Conservation (phyloP, 1,284 basidiomycete species). For the Filobasidium uniguttulatum region DNA sequence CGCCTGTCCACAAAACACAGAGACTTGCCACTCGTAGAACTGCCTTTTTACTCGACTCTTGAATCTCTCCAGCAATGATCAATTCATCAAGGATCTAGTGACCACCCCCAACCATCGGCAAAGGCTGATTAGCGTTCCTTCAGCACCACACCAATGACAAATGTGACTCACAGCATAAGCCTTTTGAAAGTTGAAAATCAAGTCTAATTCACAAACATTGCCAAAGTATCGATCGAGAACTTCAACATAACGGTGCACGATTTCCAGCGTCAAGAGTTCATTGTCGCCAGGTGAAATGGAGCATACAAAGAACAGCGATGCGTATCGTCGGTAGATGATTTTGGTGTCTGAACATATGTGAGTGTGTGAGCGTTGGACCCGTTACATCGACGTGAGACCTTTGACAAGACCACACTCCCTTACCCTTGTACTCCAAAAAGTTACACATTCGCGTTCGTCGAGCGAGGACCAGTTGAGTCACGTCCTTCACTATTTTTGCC, state of each 20-base stretch:
- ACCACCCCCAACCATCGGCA: too few relatives aligned
- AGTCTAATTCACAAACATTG: slow-evolving; percentile 91
- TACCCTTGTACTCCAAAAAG: slow-evolving; percentile 97
- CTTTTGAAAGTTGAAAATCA: slow-evolving; percentile 98
- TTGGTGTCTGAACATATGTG: slow-evolving; percentile 55
- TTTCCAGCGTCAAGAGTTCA: slow-evolving; percentile 80
- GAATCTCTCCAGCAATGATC: slow-evolving; percentile 93
- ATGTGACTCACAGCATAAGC: slow-evolving; percentile 61
- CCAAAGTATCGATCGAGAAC: slow-evolving; percentile 99
- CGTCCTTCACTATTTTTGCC: slow-evolving; percentile 97
- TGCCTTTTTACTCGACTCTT: slow-evolving; percentile 97
- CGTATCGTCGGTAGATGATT: slow-evolving; percentile 95
- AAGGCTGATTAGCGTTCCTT: background rate
- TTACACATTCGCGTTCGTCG: slow-evolving; percentile 98
- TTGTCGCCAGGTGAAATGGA: slow-evolving; percentile 85
- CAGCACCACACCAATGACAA: slow-evolving; percentile 11
- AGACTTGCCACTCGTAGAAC: slow-evolving; percentile 65
- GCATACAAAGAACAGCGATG: slow-evolving; percentile 93
- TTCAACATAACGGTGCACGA: slow-evolving; percentile 97
- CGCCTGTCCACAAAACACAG: slow-evolving; percentile 4
- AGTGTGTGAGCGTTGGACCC: too few relatives aligned
- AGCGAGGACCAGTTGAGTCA: slow-evolving; percentile 93
- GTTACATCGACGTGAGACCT: background rate
- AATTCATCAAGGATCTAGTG: slow-evolving; percentile 85
- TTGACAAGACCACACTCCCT: background rate